Percentiles rank a stretch among this genome's conserved stretches.
These are phyloP conservation scores for Rhizopogon vinicolor DNA, from an alignment of 768 basidiomycete genomes.

Conservation along the genomic window DNA sequence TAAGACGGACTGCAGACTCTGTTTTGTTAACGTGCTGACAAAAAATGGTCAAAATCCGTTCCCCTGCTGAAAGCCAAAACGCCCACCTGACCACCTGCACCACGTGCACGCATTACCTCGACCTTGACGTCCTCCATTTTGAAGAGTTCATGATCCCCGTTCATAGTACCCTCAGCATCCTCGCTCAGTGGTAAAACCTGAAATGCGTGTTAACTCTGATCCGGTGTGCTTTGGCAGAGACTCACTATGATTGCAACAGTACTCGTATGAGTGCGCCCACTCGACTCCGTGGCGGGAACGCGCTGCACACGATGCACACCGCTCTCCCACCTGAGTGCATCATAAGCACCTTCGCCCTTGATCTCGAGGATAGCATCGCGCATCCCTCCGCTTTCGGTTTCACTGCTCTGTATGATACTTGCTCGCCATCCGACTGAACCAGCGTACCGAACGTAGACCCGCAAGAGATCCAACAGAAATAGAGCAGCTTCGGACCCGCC, in stretches of 20 bases:
- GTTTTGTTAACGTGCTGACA: slow-evolving; percentile 95
- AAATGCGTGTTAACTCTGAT: not conserved
- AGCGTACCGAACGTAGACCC: slow-evolving; percentile 77
- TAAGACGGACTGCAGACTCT: slow-evolving; percentile 93
- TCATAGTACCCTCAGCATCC: slow-evolving; percentile 47
- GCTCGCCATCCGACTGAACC: slow-evolving; percentile 55
- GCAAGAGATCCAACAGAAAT: slow-evolving; percentile 70
- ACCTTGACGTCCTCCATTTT: slow-evolving; percentile 82
- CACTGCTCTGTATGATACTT: slow-evolving; percentile 52
- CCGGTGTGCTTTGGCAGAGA: slow-evolving; percentile 5
- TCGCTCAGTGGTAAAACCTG: slow-evolving; percentile 82
- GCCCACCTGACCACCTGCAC: slow-evolving; percentile 90
- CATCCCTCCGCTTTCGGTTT: slow-evolving; percentile 57
- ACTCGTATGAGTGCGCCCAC: slow-evolving; percentile 88
- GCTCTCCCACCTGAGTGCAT: slow-evolving; percentile 80
- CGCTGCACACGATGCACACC: slow-evolving; percentile 96
- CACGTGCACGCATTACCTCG: slow-evolving; percentile 95
- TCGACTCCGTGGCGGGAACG: slow-evolving; percentile 86
- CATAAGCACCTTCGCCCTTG: slow-evolving; percentile 74
- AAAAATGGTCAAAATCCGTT: not conserved
- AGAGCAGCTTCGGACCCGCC: slow-evolving; percentile 87
- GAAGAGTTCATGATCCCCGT: slow-evolving; percentile 58
- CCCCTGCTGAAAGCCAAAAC: not conserved
- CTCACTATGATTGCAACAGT: slow-evolving; percentile 83
- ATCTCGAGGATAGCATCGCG: slow-evolving; percentile 80